A percentile compares a stretch with the other conserved stretches of the same genome.
These are phyloP conservation scores for Aspergillus biplanus DNA, from an alignment of 495 filamentous ascomycete species.

Conservation along the genomic window DNA sequence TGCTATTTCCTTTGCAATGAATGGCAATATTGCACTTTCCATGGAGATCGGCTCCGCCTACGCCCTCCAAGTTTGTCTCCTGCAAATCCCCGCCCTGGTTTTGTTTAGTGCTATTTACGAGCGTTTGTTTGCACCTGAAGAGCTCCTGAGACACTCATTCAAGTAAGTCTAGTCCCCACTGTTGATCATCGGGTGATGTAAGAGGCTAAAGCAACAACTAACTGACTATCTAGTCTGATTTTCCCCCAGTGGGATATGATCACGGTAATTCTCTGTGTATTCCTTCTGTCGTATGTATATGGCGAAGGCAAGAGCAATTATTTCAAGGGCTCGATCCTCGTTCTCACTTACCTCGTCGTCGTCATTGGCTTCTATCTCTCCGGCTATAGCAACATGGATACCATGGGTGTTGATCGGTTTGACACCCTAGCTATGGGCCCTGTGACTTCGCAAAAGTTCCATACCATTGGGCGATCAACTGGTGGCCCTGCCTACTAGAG, in stretches of 20 bases:
- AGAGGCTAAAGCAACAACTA: not conserved
- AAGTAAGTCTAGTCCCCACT: conserved; percentile 47
- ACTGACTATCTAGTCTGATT: conserved; percentile 64
- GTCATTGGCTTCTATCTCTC: conserved; percentile 90
- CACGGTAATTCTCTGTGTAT: conserved; percentile 95
- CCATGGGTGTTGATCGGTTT: conserved; percentile 67
- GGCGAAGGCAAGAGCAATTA: conserved; percentile 88
- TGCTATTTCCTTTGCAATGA: conserved; percentile 99
- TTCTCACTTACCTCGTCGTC: conserved; percentile 92
- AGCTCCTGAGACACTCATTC: conserved; percentile 80
- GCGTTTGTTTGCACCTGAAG: conserved; percentile 51
- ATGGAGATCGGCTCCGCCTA: conserved; percentile 99
- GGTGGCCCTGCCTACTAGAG: conserved; percentile 38
- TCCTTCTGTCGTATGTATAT: conserved; percentile 96
- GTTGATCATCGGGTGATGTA: not conserved
- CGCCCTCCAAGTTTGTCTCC: conserved; percentile 93
- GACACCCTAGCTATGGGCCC: conserved; percentile 64
- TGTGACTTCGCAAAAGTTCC: conserved; percentile 38
- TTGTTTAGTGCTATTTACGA: conserved; percentile 77
- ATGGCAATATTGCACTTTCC: conserved; percentile 97
- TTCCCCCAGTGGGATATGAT: conserved; percentile 99
- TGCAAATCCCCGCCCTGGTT: conserved; percentile 93
- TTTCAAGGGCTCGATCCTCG: conserved; percentile 84
- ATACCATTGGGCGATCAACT: conserved; percentile 42
- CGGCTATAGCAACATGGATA: conserved; percentile 67